phyloP scores from a whole-genome alignment of 2,329 filamentous ascomycete species.

The Nothophaeocryptopus gaeumannii region DNA sequence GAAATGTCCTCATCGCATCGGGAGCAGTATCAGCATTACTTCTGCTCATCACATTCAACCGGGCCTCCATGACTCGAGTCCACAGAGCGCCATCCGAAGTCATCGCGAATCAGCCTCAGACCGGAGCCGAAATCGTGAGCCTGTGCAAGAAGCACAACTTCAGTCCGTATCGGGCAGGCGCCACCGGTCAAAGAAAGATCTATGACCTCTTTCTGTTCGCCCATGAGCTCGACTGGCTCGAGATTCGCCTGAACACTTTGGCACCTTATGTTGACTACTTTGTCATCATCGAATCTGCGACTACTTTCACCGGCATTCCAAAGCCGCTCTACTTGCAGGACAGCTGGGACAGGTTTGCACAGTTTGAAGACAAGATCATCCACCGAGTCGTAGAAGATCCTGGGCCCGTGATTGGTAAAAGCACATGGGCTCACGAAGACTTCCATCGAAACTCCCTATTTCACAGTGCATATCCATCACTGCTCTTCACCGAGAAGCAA shows the following conservation, averaged over 20 bases:
- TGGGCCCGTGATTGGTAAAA: slow-evolving; percentile 40
- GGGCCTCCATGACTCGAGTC: background rate
- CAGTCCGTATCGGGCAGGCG: slow-evolving; percentile 1
- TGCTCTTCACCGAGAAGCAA: slow-evolving; percentile 45
- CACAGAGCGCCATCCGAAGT: background rate
- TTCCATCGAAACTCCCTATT: slow-evolving; percentile 58
- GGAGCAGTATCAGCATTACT: background rate
- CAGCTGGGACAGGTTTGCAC: slow-evolving; percentile 52
- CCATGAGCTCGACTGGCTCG: slow-evolving; percentile 63
- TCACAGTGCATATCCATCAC: slow-evolving; percentile 53
- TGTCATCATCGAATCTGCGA: slow-evolving; percentile 58
- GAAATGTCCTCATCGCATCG: background rate
- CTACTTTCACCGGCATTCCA: slow-evolving; percentile 56
- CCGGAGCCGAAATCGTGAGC: background rate
- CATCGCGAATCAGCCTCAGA: background rate
- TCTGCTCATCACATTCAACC: background rate
- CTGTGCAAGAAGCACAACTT: slow-evolving; percentile 3
- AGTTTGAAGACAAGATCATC: slow-evolving; percentile 60
- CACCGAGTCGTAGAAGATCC: slow-evolving; percentile 52
- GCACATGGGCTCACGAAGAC: slow-evolving; percentile 53
- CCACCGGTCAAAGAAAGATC: slow-evolving; percentile 43
- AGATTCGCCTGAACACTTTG: slow-evolving; percentile 60
- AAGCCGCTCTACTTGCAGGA: slow-evolving; percentile 56
- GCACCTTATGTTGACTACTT: slow-evolving; percentile 63
- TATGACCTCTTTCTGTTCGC: slow-evolving; percentile 64